Percentiles rank a stretch among this genome's conserved stretches.
These are phyloP conservation scores for Nyctanthes arbortristis DNA, from an alignment of 257 asterid genomes.

Conservation along the genomic window DNA sequence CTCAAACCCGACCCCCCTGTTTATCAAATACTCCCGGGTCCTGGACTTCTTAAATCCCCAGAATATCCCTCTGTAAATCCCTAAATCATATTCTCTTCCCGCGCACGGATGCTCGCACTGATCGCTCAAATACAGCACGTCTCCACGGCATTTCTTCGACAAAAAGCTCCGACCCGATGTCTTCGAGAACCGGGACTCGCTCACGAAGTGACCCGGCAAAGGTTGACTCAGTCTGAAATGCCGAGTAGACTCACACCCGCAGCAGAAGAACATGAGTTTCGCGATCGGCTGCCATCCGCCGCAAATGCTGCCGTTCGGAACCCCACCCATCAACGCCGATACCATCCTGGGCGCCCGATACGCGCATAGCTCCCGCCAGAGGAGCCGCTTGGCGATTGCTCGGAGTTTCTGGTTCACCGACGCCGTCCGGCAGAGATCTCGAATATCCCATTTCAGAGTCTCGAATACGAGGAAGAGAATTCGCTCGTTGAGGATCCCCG, in stretches of 20 bases:
- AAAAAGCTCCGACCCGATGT: slow-evolving; percentile 48
- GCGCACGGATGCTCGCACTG: slow-evolving; percentile 40
- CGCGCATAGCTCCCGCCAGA: slow-evolving; percentile 39
- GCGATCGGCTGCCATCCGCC: slow-evolving; percentile 49
- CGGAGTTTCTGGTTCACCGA: slow-evolving; percentile 35
- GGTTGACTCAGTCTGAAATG: slow-evolving; percentile 23
- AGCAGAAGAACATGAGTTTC: slow-evolving; percentile 40
- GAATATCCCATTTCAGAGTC: slow-evolving; percentile 43
- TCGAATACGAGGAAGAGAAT: slow-evolving; percentile 30
- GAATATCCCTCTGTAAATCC: slow-evolving; percentile 45
- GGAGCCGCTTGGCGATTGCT: slow-evolving; percentile 36
- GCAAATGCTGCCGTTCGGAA: slow-evolving; percentile 21
- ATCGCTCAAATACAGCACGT: slow-evolving; percentile 42
- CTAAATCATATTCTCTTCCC: slow-evolving; percentile 27
- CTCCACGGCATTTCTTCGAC: slow-evolving; percentile 33
- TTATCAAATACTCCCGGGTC: slow-evolving; percentile 40
- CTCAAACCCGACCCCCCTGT: slow-evolving; percentile 34
- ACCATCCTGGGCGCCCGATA: slow-evolving; percentile 41
- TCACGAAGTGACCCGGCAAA: slow-evolving; percentile 30
- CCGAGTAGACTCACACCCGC: slow-evolving; percentile 39
- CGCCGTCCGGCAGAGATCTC: slow-evolving; percentile 28
- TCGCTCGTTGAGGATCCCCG: slow-evolving; percentile 35
- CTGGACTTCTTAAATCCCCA: slow-evolving; percentile 36
- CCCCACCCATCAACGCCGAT: slow-evolving; percentile 31
- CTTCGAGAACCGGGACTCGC: slow-evolving; percentile 44